These are phyloP conservation scores for Phytopythium cucurbitacearum DNA, from an alignment of 352 stramenopile species.

Conservation along the genomic window DNA sequence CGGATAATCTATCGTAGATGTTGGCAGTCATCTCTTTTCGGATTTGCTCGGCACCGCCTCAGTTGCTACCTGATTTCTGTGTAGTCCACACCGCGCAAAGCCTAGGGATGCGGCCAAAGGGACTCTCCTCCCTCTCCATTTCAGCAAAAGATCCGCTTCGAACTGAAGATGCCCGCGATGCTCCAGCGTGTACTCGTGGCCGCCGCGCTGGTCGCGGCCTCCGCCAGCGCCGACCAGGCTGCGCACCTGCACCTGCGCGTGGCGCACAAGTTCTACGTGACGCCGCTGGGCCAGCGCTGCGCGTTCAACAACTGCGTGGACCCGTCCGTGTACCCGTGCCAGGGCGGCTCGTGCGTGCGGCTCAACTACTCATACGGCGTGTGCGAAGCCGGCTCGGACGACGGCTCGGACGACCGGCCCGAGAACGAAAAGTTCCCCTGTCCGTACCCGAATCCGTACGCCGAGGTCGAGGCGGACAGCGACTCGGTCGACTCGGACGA, in stretches of 20 bases:
- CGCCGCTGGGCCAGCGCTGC: conserved; percentile 47
- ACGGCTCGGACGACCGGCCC: conserved; percentile 13
- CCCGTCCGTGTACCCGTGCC: conserved; percentile 51
- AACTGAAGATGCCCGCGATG: conserved; percentile 7
- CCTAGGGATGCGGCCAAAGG: too few relatives aligned
- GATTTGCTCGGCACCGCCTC: too few relatives aligned
- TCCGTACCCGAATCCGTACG: conserved; percentile 39
- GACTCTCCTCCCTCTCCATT: background rate
- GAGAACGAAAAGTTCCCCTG: conserved; percentile 29
- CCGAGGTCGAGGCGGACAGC: conserved; percentile 5
- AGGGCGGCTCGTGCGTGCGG: conserved; percentile 40
- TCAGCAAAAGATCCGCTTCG: background rate
- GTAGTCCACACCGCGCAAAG: too few relatives aligned
- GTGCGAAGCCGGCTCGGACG: conserved; percentile 24
- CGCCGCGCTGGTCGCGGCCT: conserved; percentile 8
- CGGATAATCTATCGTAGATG: too few relatives aligned
- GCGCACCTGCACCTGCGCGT: conserved; percentile 34
- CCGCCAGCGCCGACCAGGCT: conserved; percentile 23
- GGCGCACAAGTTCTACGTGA: conserved; percentile 53
- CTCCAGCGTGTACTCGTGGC: conserved; percentile 7
- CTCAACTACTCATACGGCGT: conserved; percentile 53
- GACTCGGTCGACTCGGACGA: background rate
- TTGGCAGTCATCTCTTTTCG: too few relatives aligned
- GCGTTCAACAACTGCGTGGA: conserved; percentile 54
- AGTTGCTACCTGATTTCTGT: too few relatives aligned